Base-by-base conservation (phyloP, 2,329 filamentous ascomycete genomes). In the Eutypa lata region DNA sequence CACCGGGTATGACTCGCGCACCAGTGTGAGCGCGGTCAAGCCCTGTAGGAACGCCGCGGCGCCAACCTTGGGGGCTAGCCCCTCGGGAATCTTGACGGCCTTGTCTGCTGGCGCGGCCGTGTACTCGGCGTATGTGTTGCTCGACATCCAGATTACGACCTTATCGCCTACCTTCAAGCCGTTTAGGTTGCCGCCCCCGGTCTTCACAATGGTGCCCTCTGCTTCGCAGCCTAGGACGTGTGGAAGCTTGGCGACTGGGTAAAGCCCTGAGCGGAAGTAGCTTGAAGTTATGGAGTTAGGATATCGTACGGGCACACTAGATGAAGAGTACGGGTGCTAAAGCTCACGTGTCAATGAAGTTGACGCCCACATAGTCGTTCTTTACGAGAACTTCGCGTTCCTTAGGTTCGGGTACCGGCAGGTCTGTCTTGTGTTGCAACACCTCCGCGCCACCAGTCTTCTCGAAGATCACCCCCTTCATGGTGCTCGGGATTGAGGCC, bases 201-300 rank as follows among this genome's bases (percentile, higher is more conserved):
- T 65, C 26, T 86, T 76, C 40, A 86, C 83, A 57, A 96, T 74
- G 40, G 80, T 84, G 55, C 92, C 91, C 53, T 84, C 81, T 54
- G 80, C 89, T 75, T 97, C 92, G 63, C 88, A 87, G 56, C 92
- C 91, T 19, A 93, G 86, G 48, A 87, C 85, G 62, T 89, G 81
- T 4, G 91, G 92, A 62, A 89, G 84, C 2, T 74, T 68, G 1
- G 88, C 79, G 1, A 85, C 75, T 11, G 78, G 75, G 77, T 96
- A 96, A 48, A 96, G 82, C 11, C 92, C 92, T 13, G 81, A 84
- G 68, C 92, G 90, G 81, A 92, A 95, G 74, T 96, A 96, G 38
- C 79, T 84, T 46, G 37, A 33, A 35, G 22, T 44, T 11, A 14
- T 5, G 16, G 22, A 18, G 38, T 6, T 10, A 59, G 43, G 11